Conservation (phyloP, 306 rosid genomes). For the Malus domestica region DNA sequence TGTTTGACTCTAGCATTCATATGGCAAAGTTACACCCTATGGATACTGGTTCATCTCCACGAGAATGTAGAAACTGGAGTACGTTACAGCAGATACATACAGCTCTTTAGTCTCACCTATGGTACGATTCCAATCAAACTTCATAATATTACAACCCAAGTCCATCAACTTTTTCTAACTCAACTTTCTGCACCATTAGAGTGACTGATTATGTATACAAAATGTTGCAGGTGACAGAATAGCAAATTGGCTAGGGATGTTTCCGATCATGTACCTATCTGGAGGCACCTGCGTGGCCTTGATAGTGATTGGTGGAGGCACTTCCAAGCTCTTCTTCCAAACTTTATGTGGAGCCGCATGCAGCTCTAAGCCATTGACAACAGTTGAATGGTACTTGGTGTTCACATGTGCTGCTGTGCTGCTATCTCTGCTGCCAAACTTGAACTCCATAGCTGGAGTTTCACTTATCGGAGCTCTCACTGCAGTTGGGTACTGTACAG, state of each 20-base stretch:
- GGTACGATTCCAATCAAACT: constrained; percentile 9
- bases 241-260: constrained; percentile 16
- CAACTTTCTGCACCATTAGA: neutral
- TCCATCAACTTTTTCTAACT: neutral
- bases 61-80: constrained; percentile 40
- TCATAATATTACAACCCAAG: neutral
- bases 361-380: constrained; percentile 19
- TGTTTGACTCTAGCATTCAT: constrained; percentile 37
- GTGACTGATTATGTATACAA: neutral
- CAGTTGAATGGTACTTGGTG: constrained; percentile 40
- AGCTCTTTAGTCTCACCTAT: constrained; percentile 31
- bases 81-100: constrained; percentile 52
- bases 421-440: constrained; percentile 42
- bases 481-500: constrained; percentile 33
- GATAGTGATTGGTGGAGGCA: constrained; percentile 39
- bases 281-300: constrained; percentile 35
- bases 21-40: constrained; percentile 50
- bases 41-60: constrained; percentile 41
- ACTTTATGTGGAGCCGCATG: constrained; percentile 31
- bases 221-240: constrained; percentile 24
- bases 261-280: constrained; percentile 38
- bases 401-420: constrained; percentile 37
- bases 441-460: constrained; percentile 49
- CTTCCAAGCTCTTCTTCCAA: constrained; percentile 26
- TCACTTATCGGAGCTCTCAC: constrained; percentile 44